Base-by-base conservation (phyloP, 345 rosid genomes). In the Populus ilicifolia region DNA sequence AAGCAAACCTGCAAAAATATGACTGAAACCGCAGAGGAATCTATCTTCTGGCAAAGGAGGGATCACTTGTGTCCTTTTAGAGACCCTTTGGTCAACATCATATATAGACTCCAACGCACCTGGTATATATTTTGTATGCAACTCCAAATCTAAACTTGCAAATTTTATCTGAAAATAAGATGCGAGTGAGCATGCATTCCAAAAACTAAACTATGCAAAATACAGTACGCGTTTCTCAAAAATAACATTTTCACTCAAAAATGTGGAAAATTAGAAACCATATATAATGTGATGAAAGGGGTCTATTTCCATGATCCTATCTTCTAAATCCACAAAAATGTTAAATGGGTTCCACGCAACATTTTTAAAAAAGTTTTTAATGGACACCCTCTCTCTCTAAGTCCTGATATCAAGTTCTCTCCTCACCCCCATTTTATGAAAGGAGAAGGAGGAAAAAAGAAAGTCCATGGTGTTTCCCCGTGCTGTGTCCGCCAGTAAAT, bases 21-120 rank as follows among this genome's bases (percentile, higher is more conserved):
- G 97, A 81, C 80, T 88, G 89, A 94, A 94, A 76, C 93, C 66
- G 77, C 97, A 91, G 6, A 94, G 92, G 85, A 91, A 94, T 80
- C 89, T 88, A 83, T 92, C 97, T 72, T 92, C 97, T 20, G 91
- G 88, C 69, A 94, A 77, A 56, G 93, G 92, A 30, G 92, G 98
- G 74, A 94, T 83, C 74, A 92, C 87, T 83, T 90, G 93, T 10
- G 96, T 91, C 81, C 77, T 88, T 59, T 76, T 77, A 48, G 87
- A 86, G 73, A 92, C 91, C 86, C 92, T 90, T 78, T 74, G 86
- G 81, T 92, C 93, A 71, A 94, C 94, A 85, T 91, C 94, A 71
- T 83, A 92, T 39, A 94, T 78, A 12, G 96, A 87, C 80, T 87
- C 98, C 76, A 89, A 44, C 56, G 96, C 96, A 72, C 90, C 90